A percentile compares a stretch with the other conserved stretches of the same genome.
Conservation (phyloP, 495 filamentous ascomycete genomes). For the Daldinia caldariorum region DNA sequence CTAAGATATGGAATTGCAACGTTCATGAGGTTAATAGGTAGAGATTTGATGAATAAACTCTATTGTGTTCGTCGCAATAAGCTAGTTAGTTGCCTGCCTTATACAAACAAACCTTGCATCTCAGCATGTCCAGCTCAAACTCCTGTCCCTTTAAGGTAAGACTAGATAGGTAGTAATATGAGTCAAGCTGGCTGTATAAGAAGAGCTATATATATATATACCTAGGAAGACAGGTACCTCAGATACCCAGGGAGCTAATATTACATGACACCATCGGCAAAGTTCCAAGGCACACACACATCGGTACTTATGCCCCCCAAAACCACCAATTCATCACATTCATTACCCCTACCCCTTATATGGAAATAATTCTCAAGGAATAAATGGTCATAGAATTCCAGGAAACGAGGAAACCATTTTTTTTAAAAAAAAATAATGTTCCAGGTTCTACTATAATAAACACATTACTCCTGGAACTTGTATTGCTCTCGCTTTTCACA, state of each 20-base stretch:
- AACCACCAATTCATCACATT: neutral
- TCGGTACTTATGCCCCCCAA: neutral
- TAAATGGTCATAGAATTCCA: neutral
- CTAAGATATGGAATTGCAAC: neutral
- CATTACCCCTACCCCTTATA: neutral
- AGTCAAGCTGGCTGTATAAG: neutral
- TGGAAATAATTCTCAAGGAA: neutral
- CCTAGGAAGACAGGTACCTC: too few species aligned
- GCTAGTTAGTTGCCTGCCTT: neutral
- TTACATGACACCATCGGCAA: neutral
- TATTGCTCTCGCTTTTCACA: slow-evolving; percentile 10
- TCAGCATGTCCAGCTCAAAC: too few species aligned
- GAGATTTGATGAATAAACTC: neutral
- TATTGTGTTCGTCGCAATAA: neutral
- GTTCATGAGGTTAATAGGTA: neutral
- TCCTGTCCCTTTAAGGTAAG: too few species aligned
- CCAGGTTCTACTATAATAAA: slow-evolving; percentile 13
- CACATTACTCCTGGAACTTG: slow-evolving; percentile 15
- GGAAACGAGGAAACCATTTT: neutral
- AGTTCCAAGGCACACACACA: neutral
- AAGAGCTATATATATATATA: too few species aligned
- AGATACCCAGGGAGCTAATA: too few species aligned
- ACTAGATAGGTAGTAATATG: neutral
- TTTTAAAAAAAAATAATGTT: neutral
- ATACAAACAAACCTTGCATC: too few species aligned